These are phyloP conservation scores for Boechera divaricarpa DNA, from an alignment of 345 rosid species.

Conservation along the genomic window DNA sequence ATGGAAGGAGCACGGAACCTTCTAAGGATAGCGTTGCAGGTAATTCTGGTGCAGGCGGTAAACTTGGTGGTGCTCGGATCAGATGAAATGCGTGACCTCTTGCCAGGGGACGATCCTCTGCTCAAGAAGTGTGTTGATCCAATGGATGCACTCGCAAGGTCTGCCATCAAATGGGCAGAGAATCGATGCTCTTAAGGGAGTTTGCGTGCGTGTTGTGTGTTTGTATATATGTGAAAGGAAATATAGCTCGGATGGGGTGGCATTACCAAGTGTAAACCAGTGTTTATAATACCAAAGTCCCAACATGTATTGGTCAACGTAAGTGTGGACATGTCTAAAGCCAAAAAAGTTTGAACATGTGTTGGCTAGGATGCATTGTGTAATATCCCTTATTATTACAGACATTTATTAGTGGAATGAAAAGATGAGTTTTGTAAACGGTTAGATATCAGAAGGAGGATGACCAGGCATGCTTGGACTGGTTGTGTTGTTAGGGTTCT, in stretches of 20 bases:
- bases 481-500: conserved; percentile 45
- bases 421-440: conserved; percentile 7
- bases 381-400: conserved; percentile 31
- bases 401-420: conserved; percentile 30
- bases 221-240: conserved; percentile 11
- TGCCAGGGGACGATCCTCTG: conserved; percentile 68
- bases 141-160: conserved; percentile 67
- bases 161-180: conserved; percentile 61
- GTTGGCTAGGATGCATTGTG: conserved; percentile 17
- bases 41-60: conserved; percentile 65
- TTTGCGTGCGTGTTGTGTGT: not conserved
- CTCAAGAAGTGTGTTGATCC: conserved; percentile 65
- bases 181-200: conserved; percentile 18
- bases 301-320: conserved; percentile 22
- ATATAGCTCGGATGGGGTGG: not conserved
- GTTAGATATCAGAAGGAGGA: conserved; percentile 44
- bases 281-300: conserved; percentile 5
- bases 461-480: conserved; percentile 46
- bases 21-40: conserved; percentile 62
- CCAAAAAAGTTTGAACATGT: conserved; percentile 15
- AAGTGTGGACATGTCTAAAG: conserved; percentile 35
- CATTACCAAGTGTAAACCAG: conserved; percentile 14
- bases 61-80: conserved; percentile 66
- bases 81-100: conserved; percentile 57
- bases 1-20: conserved; percentile 69